Conservation (phyloP, 345 rosid genomes). For the Eucalyptus cloeziana region DNA sequence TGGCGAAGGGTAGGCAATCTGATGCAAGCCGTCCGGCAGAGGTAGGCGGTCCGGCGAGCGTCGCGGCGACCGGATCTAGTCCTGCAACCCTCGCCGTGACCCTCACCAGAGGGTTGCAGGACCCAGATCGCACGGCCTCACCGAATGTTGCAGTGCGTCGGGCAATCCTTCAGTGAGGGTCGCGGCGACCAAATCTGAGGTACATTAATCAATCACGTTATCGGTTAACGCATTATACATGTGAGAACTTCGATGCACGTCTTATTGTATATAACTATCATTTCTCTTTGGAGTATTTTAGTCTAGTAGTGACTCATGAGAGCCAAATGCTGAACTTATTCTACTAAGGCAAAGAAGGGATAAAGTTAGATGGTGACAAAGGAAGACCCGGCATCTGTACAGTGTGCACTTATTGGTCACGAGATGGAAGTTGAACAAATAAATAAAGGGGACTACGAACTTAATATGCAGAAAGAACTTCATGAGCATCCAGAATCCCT, state of each 20-base stretch:
- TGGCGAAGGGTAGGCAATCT: too few relatives aligned
- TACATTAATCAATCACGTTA: too few relatives aligned
- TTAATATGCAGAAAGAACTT: conserved; percentile 97
- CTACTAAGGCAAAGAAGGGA: conserved; percentile 40
- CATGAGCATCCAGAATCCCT: conserved; percentile 97
- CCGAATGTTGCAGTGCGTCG: too few relatives aligned
- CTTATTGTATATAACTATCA: neutral
- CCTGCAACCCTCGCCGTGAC: too few relatives aligned
- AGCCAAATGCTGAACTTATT: neutral
- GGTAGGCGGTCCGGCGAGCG: too few relatives aligned
- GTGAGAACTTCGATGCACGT: neutral
- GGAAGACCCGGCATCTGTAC: conserved; percentile 46
- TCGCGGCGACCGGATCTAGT: too few relatives aligned
- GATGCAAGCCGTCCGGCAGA: too few relatives aligned
- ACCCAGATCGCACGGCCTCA: too few relatives aligned
- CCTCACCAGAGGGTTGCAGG: too few relatives aligned
- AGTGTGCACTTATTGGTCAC: too few relatives aligned
- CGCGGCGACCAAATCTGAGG: too few relatives aligned
- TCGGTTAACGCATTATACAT: neutral
- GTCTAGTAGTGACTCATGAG: neutral
- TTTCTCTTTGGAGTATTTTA: neutral
- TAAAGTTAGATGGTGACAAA: conserved; percentile 62
- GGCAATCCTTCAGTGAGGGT: too few relatives aligned
- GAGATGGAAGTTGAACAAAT: conserved; percentile 99
- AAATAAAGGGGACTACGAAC: conserved; percentile 80